These are phyloP conservation scores for Sesbania bispinosa DNA, from an alignment of 306 rosid species.

Conservation along the genomic window DNA sequence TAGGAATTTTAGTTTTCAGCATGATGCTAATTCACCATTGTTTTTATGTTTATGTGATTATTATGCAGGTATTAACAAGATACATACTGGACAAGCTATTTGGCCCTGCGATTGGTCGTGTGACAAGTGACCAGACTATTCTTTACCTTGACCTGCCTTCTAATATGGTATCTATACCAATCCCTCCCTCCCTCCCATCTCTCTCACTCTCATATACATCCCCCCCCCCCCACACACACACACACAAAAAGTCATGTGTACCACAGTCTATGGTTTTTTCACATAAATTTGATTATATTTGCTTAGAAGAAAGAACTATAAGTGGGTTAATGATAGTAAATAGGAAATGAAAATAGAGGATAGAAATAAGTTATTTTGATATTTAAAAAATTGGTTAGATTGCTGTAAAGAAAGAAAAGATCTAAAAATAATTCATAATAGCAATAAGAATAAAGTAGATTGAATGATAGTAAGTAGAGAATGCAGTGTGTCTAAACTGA, in stretches of 20 bases:
- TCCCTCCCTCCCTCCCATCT: background rate
- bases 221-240: background rate
- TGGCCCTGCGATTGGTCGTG: conserved; percentile 50
- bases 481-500: background rate
- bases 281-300: background rate
- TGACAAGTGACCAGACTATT: conserved; percentile 53
- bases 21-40: background rate
- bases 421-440: background rate
- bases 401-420: background rate
- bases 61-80: conserved; percentile 68
- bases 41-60: background rate
- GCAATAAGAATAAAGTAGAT: background rate
- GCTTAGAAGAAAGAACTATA: background rate
- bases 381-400: background rate
- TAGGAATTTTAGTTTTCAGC: background rate
- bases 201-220: background rate
- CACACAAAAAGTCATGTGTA: background rate
- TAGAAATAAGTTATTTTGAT: no score
- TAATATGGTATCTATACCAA: conserved; percentile 60
- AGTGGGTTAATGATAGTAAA: no score
- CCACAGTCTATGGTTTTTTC: background rate
- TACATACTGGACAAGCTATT: conserved; percentile 56
- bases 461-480: background rate
- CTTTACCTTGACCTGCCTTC: conserved; percentile 76
- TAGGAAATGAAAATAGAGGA: background rate